These are phyloP conservation scores for Prosopis cineraria DNA, from an alignment of 306 rosid species.

Conservation along the genomic window DNA sequence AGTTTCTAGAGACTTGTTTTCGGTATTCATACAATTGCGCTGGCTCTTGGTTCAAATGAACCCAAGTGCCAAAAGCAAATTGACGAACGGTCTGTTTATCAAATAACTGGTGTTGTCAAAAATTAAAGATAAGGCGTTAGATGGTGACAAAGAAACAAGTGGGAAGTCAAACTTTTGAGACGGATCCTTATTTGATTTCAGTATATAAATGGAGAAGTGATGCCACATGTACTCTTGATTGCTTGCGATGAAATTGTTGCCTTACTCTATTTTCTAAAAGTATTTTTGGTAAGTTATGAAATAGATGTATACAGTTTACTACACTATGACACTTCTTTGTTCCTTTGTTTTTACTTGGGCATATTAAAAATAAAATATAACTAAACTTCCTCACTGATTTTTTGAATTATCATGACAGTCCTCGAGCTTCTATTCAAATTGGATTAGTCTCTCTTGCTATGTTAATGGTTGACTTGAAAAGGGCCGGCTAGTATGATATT, in stretches of 20 bases:
- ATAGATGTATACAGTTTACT: neutral
- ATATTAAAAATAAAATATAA: neutral
- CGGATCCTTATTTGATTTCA: neutral
- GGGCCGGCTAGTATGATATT: neutral
- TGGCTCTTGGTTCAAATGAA: neutral
- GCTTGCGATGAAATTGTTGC: slow-evolving; percentile 1
- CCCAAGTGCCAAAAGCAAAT: neutral
- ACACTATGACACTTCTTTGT: neutral
- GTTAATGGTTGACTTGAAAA: neutral
- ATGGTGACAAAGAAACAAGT: neutral
- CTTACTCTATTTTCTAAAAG: neutral
- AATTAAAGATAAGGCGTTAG: neutral
- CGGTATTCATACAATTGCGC: neutral
- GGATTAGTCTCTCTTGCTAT: neutral
- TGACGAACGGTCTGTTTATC: neutral
- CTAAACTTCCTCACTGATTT: neutral
- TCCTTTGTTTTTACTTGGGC: slow-evolving; percentile 1
- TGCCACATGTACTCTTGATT: neutral
- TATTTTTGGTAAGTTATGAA: neutral
- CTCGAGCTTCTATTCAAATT: neutral
- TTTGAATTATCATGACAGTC: slow-evolving; percentile 9
- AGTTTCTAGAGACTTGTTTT: neutral
- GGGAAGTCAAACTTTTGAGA: neutral
- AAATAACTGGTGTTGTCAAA: neutral
- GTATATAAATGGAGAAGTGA: slow-evolving; percentile 3